Base-by-base conservation (phyloP, 805 yeast genomes). In the Ogataea salicorniae region DNA sequence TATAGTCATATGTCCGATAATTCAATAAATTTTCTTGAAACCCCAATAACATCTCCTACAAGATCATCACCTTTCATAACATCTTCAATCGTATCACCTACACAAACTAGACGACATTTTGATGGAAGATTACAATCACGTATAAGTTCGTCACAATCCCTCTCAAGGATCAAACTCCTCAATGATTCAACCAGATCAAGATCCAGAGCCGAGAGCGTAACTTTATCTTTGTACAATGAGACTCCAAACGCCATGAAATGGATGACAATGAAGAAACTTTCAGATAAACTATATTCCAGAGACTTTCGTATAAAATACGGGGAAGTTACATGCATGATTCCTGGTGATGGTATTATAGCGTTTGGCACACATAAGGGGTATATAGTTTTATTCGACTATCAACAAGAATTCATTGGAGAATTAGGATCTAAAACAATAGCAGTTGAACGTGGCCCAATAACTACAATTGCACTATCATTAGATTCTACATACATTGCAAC, bases 361-460 rank as follows among this genome's bases (percentile, higher is more conserved):
- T 56, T 90, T 7, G 97, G 95, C 2, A 90, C 97, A 0, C 57
- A 75, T 0, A 76, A 75, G 43, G 96, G 96, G 1, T 68, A 63
- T 35, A 69, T 88, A 0, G 63, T 87, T 5, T 70, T 85, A 5
- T 90, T 87, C 62, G 84, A 83, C 56, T 83, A 81, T 51, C 75
- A 75, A 39, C 96, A 91, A 61, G 70, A 68, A 31, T 59, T 86
- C 4, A 68, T 74, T 14, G 66, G 67, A 39, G 71, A 74, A 1
- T 59, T 84, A 15, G 56, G 54, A n/a, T 54, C 62, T 13, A 57
- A 54, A 0, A 55, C 61, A 4, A 53, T 52, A 17, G 65, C 69
- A 1, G 45, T 61, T 1, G 64, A 64, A 14, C 61, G 71, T 34
- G 81, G 84, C 0, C 55, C 73, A 0, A 80, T 88, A 0, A 74